phyloP scores from a whole-genome alignment of 208 protist genomes.

The Blechomonas ayalai region DNA sequence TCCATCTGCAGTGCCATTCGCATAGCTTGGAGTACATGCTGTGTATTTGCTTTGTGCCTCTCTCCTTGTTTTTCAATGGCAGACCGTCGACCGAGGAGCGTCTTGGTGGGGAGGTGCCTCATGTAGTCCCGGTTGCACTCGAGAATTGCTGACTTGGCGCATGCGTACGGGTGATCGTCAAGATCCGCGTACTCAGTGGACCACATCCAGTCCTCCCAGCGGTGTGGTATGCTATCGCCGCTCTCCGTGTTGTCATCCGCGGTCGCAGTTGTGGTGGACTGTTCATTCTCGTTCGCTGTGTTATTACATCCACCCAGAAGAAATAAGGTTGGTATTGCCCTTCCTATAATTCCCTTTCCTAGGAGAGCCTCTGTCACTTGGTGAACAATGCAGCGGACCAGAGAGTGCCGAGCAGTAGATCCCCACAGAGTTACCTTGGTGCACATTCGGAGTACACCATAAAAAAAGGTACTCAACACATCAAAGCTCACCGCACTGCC shows the following conservation, averaged over 20 bases:
- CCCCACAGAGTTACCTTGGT: slow-evolving; percentile 13
- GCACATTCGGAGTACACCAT: slow-evolving; percentile 39
- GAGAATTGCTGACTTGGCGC: slow-evolving; percentile 21
- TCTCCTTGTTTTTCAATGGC: slow-evolving; percentile 14
- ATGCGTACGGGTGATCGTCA: slow-evolving; percentile 8
- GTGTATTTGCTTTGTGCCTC: slow-evolving; percentile 7
- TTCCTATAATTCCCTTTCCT: slow-evolving; percentile 1
- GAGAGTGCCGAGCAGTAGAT: slow-evolving; percentile 4
- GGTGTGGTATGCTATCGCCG: slow-evolving; percentile 3
- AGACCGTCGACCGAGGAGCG: slow-evolving; percentile 13
- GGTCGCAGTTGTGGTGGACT: too few species aligned
- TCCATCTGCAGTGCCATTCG: slow-evolving; percentile 14
- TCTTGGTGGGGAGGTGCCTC: slow-evolving; percentile 18
- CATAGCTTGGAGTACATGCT: slow-evolving; percentile 4
- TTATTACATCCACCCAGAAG: slow-evolving; percentile 10
- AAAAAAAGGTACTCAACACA: slow-evolving; percentile 31
- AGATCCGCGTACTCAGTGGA: slow-evolving; percentile 20
- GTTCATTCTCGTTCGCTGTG: background rate
- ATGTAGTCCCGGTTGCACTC: slow-evolving; percentile 24
- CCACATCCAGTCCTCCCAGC: slow-evolving; percentile 18
- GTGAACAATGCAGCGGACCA: slow-evolving; percentile 9
- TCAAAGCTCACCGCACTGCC: too few species aligned
- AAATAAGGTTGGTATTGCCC: slow-evolving; percentile 3
- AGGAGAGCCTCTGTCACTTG: background rate
- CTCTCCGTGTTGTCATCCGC: background rate